Evolutionary conservation across 202 grass and related monocot species (phyloP).

Genomic region (Panicum hallii): DNA sequence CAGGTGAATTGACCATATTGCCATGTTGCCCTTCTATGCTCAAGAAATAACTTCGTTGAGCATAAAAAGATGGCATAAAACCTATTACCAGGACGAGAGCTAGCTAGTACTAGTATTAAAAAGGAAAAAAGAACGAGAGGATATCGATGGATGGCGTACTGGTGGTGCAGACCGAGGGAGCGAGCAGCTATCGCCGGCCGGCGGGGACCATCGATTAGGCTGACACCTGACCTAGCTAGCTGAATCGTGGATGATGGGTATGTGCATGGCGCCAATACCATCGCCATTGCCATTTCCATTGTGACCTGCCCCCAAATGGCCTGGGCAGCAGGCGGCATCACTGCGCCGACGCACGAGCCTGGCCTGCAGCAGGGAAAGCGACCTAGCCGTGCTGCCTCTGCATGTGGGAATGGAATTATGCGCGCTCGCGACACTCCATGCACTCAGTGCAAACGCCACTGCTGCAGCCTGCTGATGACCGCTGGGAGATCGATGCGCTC

Average conservation of each 20-base stretch:
- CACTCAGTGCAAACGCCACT: neutral
- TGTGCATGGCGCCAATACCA: constrained; percentile 24
- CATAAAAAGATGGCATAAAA: too few relatives aligned
- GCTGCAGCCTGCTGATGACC: neutral
- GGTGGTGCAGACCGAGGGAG: neutral
- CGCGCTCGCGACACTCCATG: neutral
- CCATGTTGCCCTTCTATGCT: too few relatives aligned
- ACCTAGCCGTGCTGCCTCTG: neutral
- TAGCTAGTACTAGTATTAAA: too few relatives aligned
- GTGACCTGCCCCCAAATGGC: constrained; percentile 6
- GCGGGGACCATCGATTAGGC: constrained; percentile 8
- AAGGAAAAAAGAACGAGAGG: neutral
- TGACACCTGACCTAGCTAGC: constrained; percentile 29
- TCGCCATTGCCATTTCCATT: neutral
- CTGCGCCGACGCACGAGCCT: constrained; percentile 13
- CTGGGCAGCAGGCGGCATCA: neutral
- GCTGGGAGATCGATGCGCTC: neutral
- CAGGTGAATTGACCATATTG: too few relatives aligned
- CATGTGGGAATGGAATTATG: constrained; percentile 28
- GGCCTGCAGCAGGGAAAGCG: neutral
- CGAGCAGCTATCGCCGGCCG: neutral
- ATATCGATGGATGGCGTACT: constrained; percentile 1
- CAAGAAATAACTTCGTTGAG: too few relatives aligned
- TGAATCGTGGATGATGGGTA: neutral
- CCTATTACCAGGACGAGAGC: too few relatives aligned